Evolutionary conservation across 2,329 filamentous ascomycete species (phyloP).

Genomic region (Fusarium sp.): DNA sequence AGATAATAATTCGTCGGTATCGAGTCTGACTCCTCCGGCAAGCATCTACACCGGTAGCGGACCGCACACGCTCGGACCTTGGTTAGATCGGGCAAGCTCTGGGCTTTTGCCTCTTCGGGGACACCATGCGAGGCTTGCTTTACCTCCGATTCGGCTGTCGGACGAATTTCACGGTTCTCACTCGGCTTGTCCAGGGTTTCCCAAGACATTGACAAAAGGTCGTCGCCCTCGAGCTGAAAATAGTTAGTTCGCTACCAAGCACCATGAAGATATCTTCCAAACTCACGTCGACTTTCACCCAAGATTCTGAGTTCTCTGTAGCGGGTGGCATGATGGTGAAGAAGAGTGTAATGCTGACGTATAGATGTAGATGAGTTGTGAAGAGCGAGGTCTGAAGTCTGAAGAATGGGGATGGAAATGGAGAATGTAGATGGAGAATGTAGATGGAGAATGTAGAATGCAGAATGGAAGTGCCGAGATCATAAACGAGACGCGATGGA

Average conservation of each 20-base stretch:
- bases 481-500: not conserved
- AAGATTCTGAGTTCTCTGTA: not conserved
- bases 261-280: not conserved
- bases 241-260: not conserved
- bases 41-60: not conserved
- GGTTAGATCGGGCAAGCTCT: not conserved
- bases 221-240: not conserved
- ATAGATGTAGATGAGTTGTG: not conserved
- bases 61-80: not conserved
- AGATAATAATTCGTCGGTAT: not conserved
- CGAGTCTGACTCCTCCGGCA: too few relatives aligned
- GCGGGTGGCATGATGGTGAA: not conserved
- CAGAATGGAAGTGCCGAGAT: not conserved
- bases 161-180: not conserved
- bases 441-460: too few relatives aligned
- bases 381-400: not conserved
- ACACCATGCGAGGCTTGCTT: not conserved
- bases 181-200: not conserved
- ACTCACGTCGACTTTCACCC: not conserved
- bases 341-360: not conserved
- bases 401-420: not conserved
- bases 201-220: not conserved
- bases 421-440: not conserved
- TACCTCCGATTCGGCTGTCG: not conserved
- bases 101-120: not conserved